Percentiles rank a stretch among this genome's conserved stretches.
Conservation (phyloP, 495 filamentous ascomycete genomes). For the Jackrogersella minutella region DNA sequence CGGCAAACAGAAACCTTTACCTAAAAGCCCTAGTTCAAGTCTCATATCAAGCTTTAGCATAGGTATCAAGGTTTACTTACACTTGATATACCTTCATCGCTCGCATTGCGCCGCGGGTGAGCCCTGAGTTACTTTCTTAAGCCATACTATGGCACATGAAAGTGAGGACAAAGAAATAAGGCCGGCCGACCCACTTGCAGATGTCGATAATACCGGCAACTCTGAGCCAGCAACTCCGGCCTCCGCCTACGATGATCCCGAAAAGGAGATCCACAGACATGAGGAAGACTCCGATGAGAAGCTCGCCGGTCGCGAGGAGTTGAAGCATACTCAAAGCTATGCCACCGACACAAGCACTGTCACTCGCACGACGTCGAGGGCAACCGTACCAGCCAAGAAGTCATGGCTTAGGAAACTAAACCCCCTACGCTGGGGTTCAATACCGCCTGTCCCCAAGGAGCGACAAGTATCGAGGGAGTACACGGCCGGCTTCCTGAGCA, state of each 20-base stretch:
- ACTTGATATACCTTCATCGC: slow-evolving; percentile 1
- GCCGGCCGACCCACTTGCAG: slow-evolving; percentile 32
- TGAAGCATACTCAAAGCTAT: slow-evolving; percentile 54
- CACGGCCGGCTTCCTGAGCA: slow-evolving; percentile 65
- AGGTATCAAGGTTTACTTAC: background rate
- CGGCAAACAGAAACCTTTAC: background rate
- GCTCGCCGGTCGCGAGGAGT: slow-evolving; percentile 37
- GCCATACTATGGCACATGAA: slow-evolving; percentile 43
- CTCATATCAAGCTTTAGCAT: background rate
- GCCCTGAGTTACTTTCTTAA: slow-evolving; percentile 3
- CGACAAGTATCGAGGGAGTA: slow-evolving; percentile 64
- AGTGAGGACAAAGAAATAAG: slow-evolving; percentile 39
- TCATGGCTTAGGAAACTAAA: slow-evolving; percentile 70
- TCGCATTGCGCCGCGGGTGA: slow-evolving; percentile 18
- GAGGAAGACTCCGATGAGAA: slow-evolving; percentile 43
- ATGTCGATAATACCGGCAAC: slow-evolving; percentile 26
- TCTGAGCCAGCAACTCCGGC: slow-evolving; percentile 28
- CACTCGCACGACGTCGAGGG: slow-evolving; percentile 35
- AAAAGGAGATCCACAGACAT: slow-evolving; percentile 40
- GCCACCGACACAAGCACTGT: slow-evolving; percentile 55
- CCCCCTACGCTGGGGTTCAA: slow-evolving; percentile 66
- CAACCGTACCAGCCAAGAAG: slow-evolving; percentile 50
- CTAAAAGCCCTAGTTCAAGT: background rate
- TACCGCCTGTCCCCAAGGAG: slow-evolving; percentile 67
- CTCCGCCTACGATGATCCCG: slow-evolving; percentile 29